Base-by-base conservation (phyloP, 2,329 filamentous ascomycete genomes). In the Aureobasidium namibiae region DNA sequence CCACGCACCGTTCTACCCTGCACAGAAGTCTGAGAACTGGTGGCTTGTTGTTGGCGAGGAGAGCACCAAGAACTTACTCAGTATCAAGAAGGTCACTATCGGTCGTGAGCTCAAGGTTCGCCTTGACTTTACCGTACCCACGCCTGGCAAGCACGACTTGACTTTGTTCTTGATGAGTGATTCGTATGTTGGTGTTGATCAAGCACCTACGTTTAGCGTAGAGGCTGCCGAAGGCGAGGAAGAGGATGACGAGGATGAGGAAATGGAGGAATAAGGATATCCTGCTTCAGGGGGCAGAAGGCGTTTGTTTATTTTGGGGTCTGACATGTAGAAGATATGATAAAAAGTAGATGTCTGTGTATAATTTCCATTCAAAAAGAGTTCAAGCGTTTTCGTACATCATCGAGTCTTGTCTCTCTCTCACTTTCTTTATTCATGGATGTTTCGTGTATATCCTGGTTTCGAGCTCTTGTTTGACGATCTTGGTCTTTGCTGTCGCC, bases 11-110 rank as follows among this genome's bases (percentile, higher is more conserved):
- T 99, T 97, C 80, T 99, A 94, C 71, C 92, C 94, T 0, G 79
- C 74, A 52, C 87, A 88, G 73, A 99, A 99, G 81, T 87, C 90
- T 78, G 94, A 99, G 80, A 96, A 94, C 71, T 99, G 92, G 92
- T 99, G 94, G 94, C 77, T 99, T 59, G 90, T 99, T 21, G 90
- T 99, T 34, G 92, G 92, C 31, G 92, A 97, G 67, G 91, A 96
- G 76, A 88, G 84, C 72, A 90, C 88, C 41, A 92, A 90, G 78
- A 92, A 82, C 63, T 78, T 99, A 63, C 79, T 97, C 60, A 92
- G 90, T 2, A 96, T 97, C 78, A 99, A 97, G 81, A 84, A 92
- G 66, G 87, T 99, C 61, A 95, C 92, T 1, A 87, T 99, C 63
- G 88, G 86, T 41, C 83, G 82, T 66, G 86, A 88, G 70, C 75